Percentiles rank a stretch among this genome's conserved stretches.
Evolutionary conservation across 495 filamentous ascomycete species (phyloP).

Genomic region (Annulohypoxylon nitens): DNA sequence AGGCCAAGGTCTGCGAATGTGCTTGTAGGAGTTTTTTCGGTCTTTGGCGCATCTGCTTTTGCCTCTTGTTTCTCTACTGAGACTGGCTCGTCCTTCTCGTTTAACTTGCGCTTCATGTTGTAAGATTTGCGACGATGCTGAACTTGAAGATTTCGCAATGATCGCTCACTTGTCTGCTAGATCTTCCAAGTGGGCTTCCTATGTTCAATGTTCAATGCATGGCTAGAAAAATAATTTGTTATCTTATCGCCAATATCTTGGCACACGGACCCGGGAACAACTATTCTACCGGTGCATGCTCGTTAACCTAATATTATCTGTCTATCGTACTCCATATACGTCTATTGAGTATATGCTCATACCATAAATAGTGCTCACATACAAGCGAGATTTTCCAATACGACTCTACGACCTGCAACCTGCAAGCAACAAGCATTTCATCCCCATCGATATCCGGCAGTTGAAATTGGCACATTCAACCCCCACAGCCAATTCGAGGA

Average conservation of each 20-base stretch:
- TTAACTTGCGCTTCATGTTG: slow-evolving; percentile 69
- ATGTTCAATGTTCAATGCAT: neutral
- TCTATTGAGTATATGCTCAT: neutral
- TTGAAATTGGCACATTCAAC: slow-evolving; percentile 17
- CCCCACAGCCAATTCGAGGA: slow-evolving; percentile 16
- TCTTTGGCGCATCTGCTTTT: slow-evolving; percentile 18
- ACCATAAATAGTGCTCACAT: neutral
- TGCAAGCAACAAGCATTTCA: neutral
- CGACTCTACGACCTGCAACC: neutral
- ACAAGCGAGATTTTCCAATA: neutral
- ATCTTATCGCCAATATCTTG: slow-evolving; percentile 37
- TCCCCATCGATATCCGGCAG: slow-evolving; percentile 12
- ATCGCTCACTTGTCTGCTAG: slow-evolving; percentile 7
- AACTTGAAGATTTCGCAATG: slow-evolving; percentile 4
- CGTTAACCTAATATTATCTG: neutral
- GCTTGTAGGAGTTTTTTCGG: slow-evolving; percentile 35
- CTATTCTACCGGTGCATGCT: slow-evolving; percentile 13
- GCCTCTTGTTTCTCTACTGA: slow-evolving; percentile 37
- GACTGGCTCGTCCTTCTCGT: slow-evolving; percentile 62
- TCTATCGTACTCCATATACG: neutral
- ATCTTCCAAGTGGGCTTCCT: neutral
- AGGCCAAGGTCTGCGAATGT: slow-evolving; percentile 74
- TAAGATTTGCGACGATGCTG: neutral
- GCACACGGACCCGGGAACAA: slow-evolving; percentile 29
- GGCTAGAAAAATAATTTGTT: slow-evolving; percentile 43